These are phyloP conservation scores for Fusarium sp. DNA, from an alignment of 2,329 filamentous ascomycete genomes.

Conservation along the genomic window DNA sequence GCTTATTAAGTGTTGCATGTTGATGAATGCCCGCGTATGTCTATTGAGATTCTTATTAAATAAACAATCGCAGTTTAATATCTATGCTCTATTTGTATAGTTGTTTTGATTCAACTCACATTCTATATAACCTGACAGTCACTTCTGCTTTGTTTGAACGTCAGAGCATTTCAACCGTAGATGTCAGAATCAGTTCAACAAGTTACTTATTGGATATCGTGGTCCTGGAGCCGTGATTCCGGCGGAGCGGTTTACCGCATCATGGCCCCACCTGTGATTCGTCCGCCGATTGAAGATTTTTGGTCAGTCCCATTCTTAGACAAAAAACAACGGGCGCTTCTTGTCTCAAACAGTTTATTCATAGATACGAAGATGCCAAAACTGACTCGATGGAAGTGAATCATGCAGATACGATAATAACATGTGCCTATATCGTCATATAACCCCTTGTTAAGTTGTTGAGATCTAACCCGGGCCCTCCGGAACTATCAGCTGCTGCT, in stretches of 20 bases:
- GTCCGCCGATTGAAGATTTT: background rate
- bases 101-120: too few relatives aligned
- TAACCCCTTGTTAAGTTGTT: background rate
- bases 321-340: background rate
- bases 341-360: background rate
- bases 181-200: background rate
- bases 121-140: background rate
- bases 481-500: background rate
- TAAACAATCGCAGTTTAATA: background rate
- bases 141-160: background rate
- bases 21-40: background rate
- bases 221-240: conserved; percentile 1
- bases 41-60: too few relatives aligned
- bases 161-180: background rate
- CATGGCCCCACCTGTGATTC: background rate
- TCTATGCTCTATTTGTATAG: too few relatives aligned
- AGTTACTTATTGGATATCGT: background rate
- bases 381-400: background rate
- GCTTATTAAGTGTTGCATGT: background rate
- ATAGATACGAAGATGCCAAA: background rate
- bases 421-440: background rate
- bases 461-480: background rate
- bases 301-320: background rate
- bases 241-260: conserved; percentile 1
- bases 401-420: background rate